Evolutionary conservation across 2,329 filamentous ascomycete genomes (phyloP).

Genomic region (Chlorencoelia australis): DNA sequence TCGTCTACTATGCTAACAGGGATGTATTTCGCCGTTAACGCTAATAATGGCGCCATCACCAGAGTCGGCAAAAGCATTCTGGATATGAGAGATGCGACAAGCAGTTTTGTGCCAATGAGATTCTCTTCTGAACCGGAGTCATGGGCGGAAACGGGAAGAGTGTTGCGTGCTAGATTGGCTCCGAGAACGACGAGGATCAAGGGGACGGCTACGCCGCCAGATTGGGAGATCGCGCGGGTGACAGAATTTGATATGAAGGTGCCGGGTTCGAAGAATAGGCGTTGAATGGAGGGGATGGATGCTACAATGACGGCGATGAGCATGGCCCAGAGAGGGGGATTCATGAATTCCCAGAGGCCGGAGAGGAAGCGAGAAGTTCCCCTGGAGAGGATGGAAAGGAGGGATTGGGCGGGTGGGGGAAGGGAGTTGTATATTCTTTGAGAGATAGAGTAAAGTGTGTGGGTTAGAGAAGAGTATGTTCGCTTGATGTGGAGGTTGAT

Average conservation of each 20-base stretch:
- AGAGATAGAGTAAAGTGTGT: constrained; percentile 10
- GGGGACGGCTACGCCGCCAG: constrained; percentile 83
- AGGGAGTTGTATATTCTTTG: constrained; percentile 35
- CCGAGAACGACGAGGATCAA: constrained; percentile 92
- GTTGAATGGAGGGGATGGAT: constrained; percentile 72
- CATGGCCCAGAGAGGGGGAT: constrained; percentile 97
- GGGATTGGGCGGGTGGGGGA: constrained; percentile 41
- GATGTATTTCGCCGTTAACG: constrained; percentile 78
- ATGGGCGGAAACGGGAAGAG: constrained; percentile 54
- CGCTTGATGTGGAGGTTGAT: constrained; percentile 27
- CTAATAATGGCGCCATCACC: constrained; percentile 85
- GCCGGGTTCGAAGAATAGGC: constrained; percentile 77
- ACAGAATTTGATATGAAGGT: constrained; percentile 91
- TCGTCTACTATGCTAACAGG: constrained; percentile 92
- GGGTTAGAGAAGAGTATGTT: constrained; percentile 7
- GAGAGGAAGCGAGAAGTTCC: constrained; percentile 41
- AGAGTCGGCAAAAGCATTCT: constrained; percentile 88
- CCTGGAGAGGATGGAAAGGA: constrained; percentile 33
- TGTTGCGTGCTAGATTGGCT: constrained; percentile 88
- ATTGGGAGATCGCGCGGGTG: constrained; percentile 76
- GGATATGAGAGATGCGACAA: constrained; percentile 75
- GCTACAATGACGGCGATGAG: constrained; percentile 81
- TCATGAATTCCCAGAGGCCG: constrained; percentile 91
- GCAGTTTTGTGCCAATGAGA: constrained; percentile 59
- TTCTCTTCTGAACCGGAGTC: constrained; percentile 61